Conservation (phyloP, 805 yeast species). For the Candida insectorum region DNA sequence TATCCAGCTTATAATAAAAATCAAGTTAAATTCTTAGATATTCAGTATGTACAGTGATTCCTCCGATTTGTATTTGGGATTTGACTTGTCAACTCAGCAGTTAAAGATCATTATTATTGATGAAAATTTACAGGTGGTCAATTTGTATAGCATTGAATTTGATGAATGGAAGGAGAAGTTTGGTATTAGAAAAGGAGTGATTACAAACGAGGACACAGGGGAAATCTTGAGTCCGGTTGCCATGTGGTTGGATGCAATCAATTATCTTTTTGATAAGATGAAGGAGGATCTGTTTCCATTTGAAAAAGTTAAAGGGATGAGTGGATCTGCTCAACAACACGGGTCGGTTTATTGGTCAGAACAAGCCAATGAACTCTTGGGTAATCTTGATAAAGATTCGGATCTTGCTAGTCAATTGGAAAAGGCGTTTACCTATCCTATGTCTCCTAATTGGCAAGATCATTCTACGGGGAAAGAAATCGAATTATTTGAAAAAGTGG, state of each 20-base stretch:
- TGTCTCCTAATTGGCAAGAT: slow-evolving; percentile 94
- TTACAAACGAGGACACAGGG: slow-evolving; percentile 44
- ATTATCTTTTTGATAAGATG: slow-evolving; percentile 56
- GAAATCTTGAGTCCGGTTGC: slow-evolving; percentile 75
- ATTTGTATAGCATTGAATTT: slow-evolving; percentile 66
- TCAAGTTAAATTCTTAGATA: slow-evolving; percentile 47
- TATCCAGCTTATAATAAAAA: slow-evolving; percentile 54
- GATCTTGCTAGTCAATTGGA: slow-evolving; percentile 46
- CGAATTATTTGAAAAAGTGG: slow-evolving; percentile 52
- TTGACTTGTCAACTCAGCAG: slow-evolving; percentile 89
- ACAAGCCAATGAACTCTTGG: slow-evolving; percentile 41
- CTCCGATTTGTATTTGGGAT: slow-evolving; percentile 53
- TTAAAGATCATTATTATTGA: slow-evolving; percentile 70
- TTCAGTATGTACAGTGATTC: slow-evolving; percentile 18
- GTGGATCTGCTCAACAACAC: slow-evolving; percentile 91
- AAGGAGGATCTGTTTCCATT: slow-evolving; percentile 53
- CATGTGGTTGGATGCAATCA: slow-evolving; percentile 89
- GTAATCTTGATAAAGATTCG: slow-evolving; percentile 24
- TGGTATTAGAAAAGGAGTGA: slow-evolving; percentile 71
- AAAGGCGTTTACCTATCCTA: slow-evolving; percentile 55
- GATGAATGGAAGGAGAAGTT: slow-evolving; percentile 58
- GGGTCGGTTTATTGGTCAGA: slow-evolving; percentile 82
- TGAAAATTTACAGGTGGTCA: slow-evolving; percentile 47
- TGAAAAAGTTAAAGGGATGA: slow-evolving; percentile 55
- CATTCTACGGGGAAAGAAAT: slow-evolving; percentile 79